phyloP scores from a whole-genome alignment of 2,329 filamentous ascomycete genomes.

The Alternaria longipes region DNA sequence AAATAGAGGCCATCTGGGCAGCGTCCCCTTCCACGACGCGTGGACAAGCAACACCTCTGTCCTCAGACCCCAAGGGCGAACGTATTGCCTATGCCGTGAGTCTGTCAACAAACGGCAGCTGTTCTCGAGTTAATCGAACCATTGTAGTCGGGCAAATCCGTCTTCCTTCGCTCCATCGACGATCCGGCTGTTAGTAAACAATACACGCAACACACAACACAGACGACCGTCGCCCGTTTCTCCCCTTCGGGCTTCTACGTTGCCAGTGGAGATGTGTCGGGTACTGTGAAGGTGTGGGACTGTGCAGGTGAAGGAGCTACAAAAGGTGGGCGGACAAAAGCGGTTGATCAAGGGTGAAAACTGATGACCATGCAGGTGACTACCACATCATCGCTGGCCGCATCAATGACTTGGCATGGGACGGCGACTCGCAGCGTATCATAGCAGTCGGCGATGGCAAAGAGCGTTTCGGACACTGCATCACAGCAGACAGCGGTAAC shows the following conservation, averaged over 20 bases:
- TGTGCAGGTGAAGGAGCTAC: constrained; percentile 84
- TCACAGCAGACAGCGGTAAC: constrained; percentile 91
- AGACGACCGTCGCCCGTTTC: constrained; percentile 93
- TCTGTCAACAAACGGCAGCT: background rate
- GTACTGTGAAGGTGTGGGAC: constrained; percentile 92
- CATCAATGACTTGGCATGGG: constrained; percentile 97
- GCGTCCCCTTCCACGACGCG: constrained; percentile 83
- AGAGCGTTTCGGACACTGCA: constrained; percentile 91
- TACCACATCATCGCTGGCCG: constrained; percentile 93
- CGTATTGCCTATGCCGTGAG: constrained; percentile 89
- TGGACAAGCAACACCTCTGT: constrained; percentile 88
- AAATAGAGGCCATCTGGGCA: constrained; percentile 77
- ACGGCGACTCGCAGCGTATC: constrained; percentile 93
- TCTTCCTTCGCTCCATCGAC: constrained; percentile 96
- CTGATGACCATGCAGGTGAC: constrained; percentile 67
- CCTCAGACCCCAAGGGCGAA: constrained; percentile 87
- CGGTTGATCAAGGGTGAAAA: constrained; percentile 22
- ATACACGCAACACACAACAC: constrained; percentile 88
- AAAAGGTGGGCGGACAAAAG: constrained; percentile 63
- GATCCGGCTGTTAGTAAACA: constrained; percentile 84
- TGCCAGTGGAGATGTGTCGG: constrained; percentile 87
- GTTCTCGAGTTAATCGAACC: constrained; percentile 13
- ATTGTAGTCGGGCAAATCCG: constrained; percentile 86
- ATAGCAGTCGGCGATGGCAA: constrained; percentile 96
- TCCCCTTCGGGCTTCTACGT: constrained; percentile 94